Evolutionary conservation across 345 rosid genomes (phyloP), one percentile per base, ranked within the genome.

Genomic region (Clarkia xantiana): DNA sequence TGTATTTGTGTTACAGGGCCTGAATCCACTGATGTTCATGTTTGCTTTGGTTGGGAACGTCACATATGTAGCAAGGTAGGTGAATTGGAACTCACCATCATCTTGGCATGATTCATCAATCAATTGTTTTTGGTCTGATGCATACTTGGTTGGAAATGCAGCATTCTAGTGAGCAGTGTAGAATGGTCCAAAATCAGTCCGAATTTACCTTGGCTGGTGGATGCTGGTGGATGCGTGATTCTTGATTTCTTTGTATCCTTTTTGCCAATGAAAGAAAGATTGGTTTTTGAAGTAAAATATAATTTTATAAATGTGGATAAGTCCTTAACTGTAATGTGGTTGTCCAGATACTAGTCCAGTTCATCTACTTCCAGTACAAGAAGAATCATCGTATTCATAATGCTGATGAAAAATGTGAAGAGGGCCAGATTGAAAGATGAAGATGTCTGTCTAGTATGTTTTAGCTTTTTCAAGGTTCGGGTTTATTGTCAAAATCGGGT

Each of bases 171-270:
- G 47, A 62, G 62, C 58, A 80, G 86, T 51, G 5, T 72, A 36
- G 80, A 80, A 47, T 82, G 93, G 95, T 56, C 67, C 47, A 71
- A 60, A 63, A 58, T 86, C 62, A 71, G 60, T 53, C 80, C 88
- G 14, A 86, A 86, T 71, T 62, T 82, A 47, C 95, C 95, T 11
- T 82, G 95, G 95, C 73, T 86, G n/a, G n/a, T n/a, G n/a, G n/a
- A n/a, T n/a, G n/a, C n/a, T n/a, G 79, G 77, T 59, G 95, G 91
- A 16, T 82, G 95, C 16, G 83, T 82, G 45, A 52, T 86, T 45
- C 95, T 86, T 44, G 95, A 82, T 65, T 45, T 65, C 55, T 75
- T 80, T 44, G 95, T 82, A 86, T 72, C 85, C 81, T 73, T 56
- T 25, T 47, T n/a, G n/a, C n/a, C n/a, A n/a, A n/a, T n/a, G n/a